A percentile compares a stretch with the other conserved stretches of the same genome.
Conservation (phyloP, 1,139 yeast genomes). For the Candida gigantensis region DNA sequence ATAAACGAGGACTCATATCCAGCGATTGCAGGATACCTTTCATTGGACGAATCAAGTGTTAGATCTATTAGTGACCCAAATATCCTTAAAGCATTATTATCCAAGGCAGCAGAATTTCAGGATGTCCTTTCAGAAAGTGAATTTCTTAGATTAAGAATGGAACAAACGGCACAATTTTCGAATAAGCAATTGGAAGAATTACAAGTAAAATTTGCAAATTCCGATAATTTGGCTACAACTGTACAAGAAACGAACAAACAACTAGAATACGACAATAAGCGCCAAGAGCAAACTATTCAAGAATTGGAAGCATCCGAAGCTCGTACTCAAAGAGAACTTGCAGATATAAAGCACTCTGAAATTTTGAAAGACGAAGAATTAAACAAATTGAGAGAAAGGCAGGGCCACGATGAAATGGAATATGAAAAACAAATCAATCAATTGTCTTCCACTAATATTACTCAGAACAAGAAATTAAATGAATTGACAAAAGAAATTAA, state of each 20-base stretch:
- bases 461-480: conserved; percentile 40
- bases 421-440: conserved; percentile 37
- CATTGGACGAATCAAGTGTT: conserved; percentile 16
- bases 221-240: conserved; percentile 12
- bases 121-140: conserved; percentile 53
- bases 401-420: conserved; percentile 11
- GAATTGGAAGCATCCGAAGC: conserved; percentile 16
- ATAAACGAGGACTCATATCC: conserved; percentile 13
- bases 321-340: conserved; percentile 8
- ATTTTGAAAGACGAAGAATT: conserved; percentile 10
- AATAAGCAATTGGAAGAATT: conserved; percentile 31
- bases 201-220: conserved; percentile 21
- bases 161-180: conserved; percentile 38
- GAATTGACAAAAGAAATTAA: conserved; percentile 40
- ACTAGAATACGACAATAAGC: conserved; percentile 22
- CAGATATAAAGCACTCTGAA: conserved; percentile 10
- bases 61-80: conserved; percentile 15
- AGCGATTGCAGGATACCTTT: conserved; percentile 36
- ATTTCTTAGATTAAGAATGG: conserved; percentile 53
- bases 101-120: conserved; percentile 49
- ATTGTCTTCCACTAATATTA: conserved; percentile 51
- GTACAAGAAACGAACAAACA: conserved; percentile 24
- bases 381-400: conserved; percentile 11
- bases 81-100: conserved; percentile 36
- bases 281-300: conserved; percentile 18